Evolutionary conservation across 257 asterid species (phyloP).

Genomic region (Eucommia ulmoides): DNA sequence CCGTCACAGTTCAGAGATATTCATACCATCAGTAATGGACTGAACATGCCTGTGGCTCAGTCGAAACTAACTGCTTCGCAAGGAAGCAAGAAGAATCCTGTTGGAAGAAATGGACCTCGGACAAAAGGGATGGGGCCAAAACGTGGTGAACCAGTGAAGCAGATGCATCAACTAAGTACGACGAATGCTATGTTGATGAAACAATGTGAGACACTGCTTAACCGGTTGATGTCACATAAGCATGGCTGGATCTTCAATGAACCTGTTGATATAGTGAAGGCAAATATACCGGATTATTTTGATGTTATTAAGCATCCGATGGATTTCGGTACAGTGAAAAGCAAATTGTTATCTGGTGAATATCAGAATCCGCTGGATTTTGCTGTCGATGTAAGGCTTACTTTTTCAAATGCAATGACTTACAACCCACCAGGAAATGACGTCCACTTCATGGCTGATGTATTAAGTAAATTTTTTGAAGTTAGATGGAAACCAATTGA

Average conservation of each 20-base stretch:
- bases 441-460: conserved; percentile 54
- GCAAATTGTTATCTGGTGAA: conserved; percentile 39
- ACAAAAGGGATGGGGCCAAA: conserved; percentile 36
- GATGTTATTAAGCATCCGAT: conserved; percentile 73
- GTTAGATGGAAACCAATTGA: conserved; percentile 63
- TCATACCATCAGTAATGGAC: conserved; percentile 31
- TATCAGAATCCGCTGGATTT: conserved; percentile 49
- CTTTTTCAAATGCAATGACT: conserved; percentile 65
- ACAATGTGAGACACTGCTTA: conserved; percentile 51
- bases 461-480: conserved; percentile 45
- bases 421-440: conserved; percentile 55
- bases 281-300: conserved; percentile 63
- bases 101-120: conserved; percentile 48
- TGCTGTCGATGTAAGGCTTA: conserved; percentile 74
- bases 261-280: conserved; percentile 63
- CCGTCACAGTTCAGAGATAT: conserved; percentile 29
- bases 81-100: conserved; percentile 35
- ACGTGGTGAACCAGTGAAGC: conserved; percentile 28
- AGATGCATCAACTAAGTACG: conserved; percentile 19
- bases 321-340: conserved; percentile 78
- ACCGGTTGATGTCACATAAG: conserved; percentile 42
- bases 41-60: conserved; percentile 31
- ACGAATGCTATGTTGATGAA: conserved; percentile 41
- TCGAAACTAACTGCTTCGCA: not conserved
- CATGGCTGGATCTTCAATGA: conserved; percentile 50